Conservation (phyloP, 306 rosid genomes). For the Cyclanthera cordifolia region DNA sequence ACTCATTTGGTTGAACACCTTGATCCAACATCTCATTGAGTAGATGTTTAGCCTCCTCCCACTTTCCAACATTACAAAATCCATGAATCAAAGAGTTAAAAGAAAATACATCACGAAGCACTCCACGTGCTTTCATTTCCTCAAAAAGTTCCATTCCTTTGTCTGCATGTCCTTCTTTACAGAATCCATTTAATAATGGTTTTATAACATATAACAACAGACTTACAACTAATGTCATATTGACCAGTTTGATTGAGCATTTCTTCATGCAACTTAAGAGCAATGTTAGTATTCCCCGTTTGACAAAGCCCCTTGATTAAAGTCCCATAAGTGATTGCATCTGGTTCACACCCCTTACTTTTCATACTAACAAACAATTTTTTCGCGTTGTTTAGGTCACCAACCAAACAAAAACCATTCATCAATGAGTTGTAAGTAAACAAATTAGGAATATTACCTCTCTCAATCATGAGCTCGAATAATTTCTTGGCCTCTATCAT, state of each 20-base stretch:
- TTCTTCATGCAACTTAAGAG: constrained; percentile 30
- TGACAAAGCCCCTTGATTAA: no score
- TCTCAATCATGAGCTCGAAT: constrained; percentile 24
- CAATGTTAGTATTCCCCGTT: no score
- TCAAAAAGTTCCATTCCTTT: constrained; percentile 30
- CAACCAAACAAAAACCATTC: constrained; percentile 31
- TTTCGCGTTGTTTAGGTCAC: constrained; percentile 22
- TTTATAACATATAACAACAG: constrained; percentile 20
- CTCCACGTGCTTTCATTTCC: no score
- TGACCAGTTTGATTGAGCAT: constrained; percentile 20
- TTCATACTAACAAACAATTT: constrained; percentile 21
- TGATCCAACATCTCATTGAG: no score
- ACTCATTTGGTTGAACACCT: constrained; percentile 32
- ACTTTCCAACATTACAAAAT: no score
- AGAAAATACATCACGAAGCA: no score
- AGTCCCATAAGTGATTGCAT: no score
- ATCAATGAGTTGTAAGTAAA: constrained; percentile 26
- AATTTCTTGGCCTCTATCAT: constrained; percentile 23
- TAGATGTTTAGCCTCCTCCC: no score
- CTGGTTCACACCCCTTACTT: constrained; percentile 23
- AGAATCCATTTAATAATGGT: constrained; percentile 33
- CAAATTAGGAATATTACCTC: constrained; percentile 20
- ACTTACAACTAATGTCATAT: constrained; percentile 21
- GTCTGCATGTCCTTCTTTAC: constrained; percentile 32
- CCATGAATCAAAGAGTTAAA: no score